These are phyloP conservation scores for Brettanomyces sp. DNA, from an alignment of 805 yeast species.

Conservation along the genomic window DNA sequence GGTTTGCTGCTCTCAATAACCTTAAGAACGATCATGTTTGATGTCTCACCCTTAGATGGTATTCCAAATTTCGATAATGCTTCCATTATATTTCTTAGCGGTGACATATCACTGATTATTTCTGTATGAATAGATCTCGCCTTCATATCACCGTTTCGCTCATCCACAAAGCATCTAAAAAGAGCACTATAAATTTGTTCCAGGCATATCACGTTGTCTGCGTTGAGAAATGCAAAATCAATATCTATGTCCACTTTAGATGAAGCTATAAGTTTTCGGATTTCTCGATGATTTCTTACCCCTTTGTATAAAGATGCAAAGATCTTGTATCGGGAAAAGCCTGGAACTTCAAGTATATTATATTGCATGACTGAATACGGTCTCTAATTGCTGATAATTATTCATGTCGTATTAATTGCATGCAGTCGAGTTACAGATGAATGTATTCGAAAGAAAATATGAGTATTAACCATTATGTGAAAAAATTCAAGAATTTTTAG, in stretches of 20 bases:
- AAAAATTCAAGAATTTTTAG: no score
- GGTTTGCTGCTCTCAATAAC: slow-evolving; percentile 23
- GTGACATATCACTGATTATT: slow-evolving; percentile 57
- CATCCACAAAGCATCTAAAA: slow-evolving; percentile 51
- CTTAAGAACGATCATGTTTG: slow-evolving; percentile 39
- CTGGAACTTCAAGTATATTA: slow-evolving; percentile 9
- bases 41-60: slow-evolving; percentile 32
- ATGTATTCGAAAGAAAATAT: no score
- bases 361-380: slow-evolving; percentile 4
- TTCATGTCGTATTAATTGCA: no score
- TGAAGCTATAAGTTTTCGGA: slow-evolving; percentile 35
- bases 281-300: slow-evolving; percentile 34
- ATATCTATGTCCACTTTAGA: slow-evolving; percentile 31
- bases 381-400: no score
- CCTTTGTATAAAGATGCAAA: slow-evolving; percentile 30
- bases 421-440: no score
- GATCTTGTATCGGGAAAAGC: slow-evolving; percentile 12
- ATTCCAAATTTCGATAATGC: slow-evolving; percentile 66
- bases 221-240: slow-evolving; percentile 60
- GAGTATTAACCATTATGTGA: no score
- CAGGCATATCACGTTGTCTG: slow-evolving; percentile 43
- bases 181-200: slow-evolving; percentile 58
- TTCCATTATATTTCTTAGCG: slow-evolving; percentile 63
- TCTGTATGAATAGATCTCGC: slow-evolving; percentile 68
- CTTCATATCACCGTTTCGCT: slow-evolving; percentile 36